phyloP scores from a whole-genome alignment of 106 monocot genomes.

The Ottelia alismoides region DNA sequence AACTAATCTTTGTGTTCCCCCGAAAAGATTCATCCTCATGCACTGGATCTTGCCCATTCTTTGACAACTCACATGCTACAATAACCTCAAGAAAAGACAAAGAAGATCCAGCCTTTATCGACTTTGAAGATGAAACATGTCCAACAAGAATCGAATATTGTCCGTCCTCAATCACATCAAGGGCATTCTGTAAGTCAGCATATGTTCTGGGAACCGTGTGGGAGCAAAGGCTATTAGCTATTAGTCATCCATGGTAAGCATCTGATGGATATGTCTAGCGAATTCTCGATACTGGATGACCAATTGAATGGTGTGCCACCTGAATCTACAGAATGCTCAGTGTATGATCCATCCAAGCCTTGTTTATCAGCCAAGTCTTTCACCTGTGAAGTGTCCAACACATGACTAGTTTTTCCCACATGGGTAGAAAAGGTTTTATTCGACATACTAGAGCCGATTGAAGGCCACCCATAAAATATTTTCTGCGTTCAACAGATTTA shows the following conservation, averaged over 20 bases:
- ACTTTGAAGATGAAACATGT: constrained; percentile 72
- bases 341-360: constrained; percentile 8
- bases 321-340: constrained; percentile 10
- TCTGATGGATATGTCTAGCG: constrained; percentile 45
- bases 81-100: constrained; percentile 68
- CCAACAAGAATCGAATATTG: constrained; percentile 73
- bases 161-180: constrained; percentile 48
- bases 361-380: constrained; percentile 10
- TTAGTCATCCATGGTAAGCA: constrained; percentile 36
- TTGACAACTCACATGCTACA: too few species aligned
- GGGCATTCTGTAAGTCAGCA: constrained; percentile 66
- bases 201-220: constrained; percentile 93
- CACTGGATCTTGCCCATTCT: constrained; percentile 26
- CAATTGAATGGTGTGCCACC: not conserved
- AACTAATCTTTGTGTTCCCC: constrained; percentile 20
- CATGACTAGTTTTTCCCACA: constrained; percentile 1
- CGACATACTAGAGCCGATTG: constrained; percentile 10
- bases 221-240: constrained; percentile 23
- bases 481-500: constrained; percentile 2
- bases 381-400: constrained; percentile 14
- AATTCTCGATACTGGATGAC: constrained; percentile 8
- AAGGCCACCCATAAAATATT: constrained; percentile 18
- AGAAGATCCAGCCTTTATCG: constrained; percentile 39
- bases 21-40: constrained; percentile 4
- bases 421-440: constrained; percentile 8